Evolutionary conservation across 208 protist genomes (phyloP).

Genomic region (Balamuthia mandrillaris): DNA sequence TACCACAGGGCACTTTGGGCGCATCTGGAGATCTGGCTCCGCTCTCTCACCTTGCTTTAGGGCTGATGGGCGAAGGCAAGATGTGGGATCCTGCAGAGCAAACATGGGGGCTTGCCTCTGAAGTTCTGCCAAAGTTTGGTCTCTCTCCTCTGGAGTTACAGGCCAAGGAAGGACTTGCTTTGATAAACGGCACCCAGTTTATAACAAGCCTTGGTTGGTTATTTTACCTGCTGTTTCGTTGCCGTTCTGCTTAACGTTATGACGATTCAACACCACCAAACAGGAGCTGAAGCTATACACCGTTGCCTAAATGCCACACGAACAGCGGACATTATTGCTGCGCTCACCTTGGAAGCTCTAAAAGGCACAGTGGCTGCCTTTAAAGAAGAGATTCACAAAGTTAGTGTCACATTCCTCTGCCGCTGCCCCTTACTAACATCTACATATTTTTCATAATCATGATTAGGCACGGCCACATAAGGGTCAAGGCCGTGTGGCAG

Average conservation of each 20-base stretch:
- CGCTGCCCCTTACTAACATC: neutral
- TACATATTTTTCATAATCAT: neutral
- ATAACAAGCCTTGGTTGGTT: conserved; percentile 69
- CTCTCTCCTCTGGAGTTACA: conserved; percentile 68
- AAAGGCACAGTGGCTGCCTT: conserved; percentile 68
- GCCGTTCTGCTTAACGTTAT: neutral
- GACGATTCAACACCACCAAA: neutral
- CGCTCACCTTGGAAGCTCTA: conserved; percentile 78
- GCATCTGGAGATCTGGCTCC: conserved; percentile 85
- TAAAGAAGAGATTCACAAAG: conserved; percentile 66
- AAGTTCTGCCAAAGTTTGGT: conserved; percentile 63
- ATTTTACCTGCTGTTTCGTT: neutral
- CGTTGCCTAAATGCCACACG: conserved; percentile 39
- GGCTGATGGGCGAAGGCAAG: conserved; percentile 64
- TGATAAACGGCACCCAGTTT: conserved; percentile 88
- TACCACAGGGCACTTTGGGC: conserved; percentile 74
- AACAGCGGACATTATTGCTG: conserved; percentile 69
- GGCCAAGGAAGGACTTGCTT: conserved; percentile 80
- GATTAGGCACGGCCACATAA: neutral
- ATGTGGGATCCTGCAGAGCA: conserved; percentile 64
- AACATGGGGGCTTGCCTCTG: conserved; percentile 28
- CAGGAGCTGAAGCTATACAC: conserved; percentile 67
- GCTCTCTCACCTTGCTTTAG: conserved; percentile 80
- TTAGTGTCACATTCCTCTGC: conserved; percentile 52
- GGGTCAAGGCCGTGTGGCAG: conserved; percentile 22